Base-by-base conservation (phyloP, 1,284 basidiomycete species). In the Fomitopsis schrenkii region DNA sequence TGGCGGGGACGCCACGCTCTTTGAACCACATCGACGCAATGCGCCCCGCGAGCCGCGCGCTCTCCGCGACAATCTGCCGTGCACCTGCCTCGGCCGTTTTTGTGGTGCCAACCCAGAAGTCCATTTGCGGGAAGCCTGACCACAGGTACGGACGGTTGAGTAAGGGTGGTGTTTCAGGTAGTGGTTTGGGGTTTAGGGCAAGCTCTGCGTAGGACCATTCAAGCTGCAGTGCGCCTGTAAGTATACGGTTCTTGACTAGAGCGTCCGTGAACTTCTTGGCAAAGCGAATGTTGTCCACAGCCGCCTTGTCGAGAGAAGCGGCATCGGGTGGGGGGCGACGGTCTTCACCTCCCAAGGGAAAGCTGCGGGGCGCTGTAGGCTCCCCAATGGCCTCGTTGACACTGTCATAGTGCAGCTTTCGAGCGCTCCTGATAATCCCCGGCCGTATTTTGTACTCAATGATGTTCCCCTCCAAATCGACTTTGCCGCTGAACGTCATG, bases 21-120 rank as follows among this genome's bases (percentile, higher is more conserved):
- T 73, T 66, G 59, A 86, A 86, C 75, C 91, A 96, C 40, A 77
- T 76, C 17, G 94, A 97, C 0, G 91, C 90, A 2, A 90, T 80
- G 1, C 91, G 84, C 60, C 88, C 88, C 0, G 94, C 94, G 12
- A 91, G 71, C 67, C 95, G 89, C 92, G 97, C 97, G 69, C 83
- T 79, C 74, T 98, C 95, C 0, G 88, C 80, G 6, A 99, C 86
- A 54, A 95, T 72, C 44, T 72, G 70, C 15, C 80, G 80, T 6
- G 87, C 66, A 12, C 85, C 84, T 1, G 45, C 42, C 28, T 80
- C 78, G 4, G 61, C 17, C 15, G 66, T 66, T 12, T 68, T 63
- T 5, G 63, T 60, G 3, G 62, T 58, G 0, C 67, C 60, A 0
- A 86, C 78, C 9, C 70, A 71, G 67, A 87, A 90, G 30, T 72